Evolutionary conservation across 306 rosid genomes (phyloP).

Genomic region (Urtica urens): DNA sequence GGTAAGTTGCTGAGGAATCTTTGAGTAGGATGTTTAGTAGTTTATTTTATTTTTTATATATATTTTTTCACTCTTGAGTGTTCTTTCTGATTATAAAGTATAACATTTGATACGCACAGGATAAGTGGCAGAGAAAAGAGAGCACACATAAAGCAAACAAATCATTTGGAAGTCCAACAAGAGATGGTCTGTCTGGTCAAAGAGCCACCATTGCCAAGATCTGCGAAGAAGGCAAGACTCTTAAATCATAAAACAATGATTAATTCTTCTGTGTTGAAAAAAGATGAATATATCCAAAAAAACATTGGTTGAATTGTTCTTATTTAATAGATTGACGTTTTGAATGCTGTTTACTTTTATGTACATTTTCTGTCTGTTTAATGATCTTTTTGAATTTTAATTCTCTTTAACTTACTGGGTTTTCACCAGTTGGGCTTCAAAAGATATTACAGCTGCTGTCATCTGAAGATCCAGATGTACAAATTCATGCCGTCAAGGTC

Average conservation of each 20-base stretch:
- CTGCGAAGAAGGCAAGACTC: constrained; percentile 57
- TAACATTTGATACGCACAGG: constrained; percentile 20
- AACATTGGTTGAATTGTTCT: too few species aligned
- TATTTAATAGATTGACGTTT: constrained; percentile 3
- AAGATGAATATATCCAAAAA: too few species aligned
- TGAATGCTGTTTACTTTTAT: constrained; percentile 6
- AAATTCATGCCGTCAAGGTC: constrained; percentile 65
- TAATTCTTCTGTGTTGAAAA: too few species aligned
- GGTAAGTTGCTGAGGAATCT: constrained; percentile 34
- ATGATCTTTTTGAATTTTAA: too few species aligned
- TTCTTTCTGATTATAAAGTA: not conserved
- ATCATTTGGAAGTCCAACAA: constrained; percentile 23
- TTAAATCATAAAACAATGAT: not conserved
- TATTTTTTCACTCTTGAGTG: not conserved
- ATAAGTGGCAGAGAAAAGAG: constrained; percentile 31
- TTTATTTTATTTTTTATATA: not conserved
- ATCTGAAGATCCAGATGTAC: constrained; percentile 43
- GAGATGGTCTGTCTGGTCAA: constrained; percentile 39
- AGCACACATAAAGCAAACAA: constrained; percentile 20
- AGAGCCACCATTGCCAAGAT: constrained; percentile 56
- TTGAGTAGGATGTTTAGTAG: too few species aligned
- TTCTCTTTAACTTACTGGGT: too few species aligned
- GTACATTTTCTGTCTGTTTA: too few species aligned
- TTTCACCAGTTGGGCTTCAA: constrained; percentile 45
- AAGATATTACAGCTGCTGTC: constrained; percentile 47